Evolutionary conservation across 768 basidiomycete genomes (phyloP), one percentile per base, ranked within the genome.

Genomic region (Pleurotus pulmonarius): DNA sequence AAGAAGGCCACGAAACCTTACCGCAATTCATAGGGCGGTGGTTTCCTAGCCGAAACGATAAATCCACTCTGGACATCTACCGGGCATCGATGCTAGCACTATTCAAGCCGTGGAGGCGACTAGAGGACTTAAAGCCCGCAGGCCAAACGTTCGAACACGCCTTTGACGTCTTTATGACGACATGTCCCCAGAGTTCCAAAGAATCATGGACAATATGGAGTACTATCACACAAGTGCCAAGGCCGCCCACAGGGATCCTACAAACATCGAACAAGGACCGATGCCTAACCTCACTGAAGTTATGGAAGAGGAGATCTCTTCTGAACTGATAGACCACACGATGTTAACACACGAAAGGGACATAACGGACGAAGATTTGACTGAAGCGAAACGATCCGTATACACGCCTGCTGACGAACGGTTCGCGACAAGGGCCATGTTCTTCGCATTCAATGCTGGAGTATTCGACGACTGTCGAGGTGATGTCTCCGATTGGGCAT

Each of bases 21-120:
- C 40, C 40, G 11, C 45, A 59, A 9, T 60, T 66, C 13, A 57
- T 65, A 26, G 67, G 66, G 15, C 58, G 4, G 55, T 69, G 13
- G 34, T 60, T 55, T 63, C 65, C 55, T 24, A 59, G 15, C 58
- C 61, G 12, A 49, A 13, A 6, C 15, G 4, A 45, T 58, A 9
- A n/a, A 48, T 16, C 60, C n/a, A n/a, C n/a, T n/a, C n/a, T n/a
- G n/a, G n/a, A n/a, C n/a, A n/a, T n/a, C n/a, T 68, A 48, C 37
- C 8, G 39, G 43, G 58, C 52, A 58, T 66, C 20, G 46, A 58
- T 58, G 45, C 34, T 58, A 5, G 49, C 39, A 6, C 24, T 58
- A 8, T 29, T 58, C 5, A 55, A 55, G 24, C 58, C 53, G 3
- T 58, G 58, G 58, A 1, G 46, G 11, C 4, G 20, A 8, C 13